These are phyloP conservation scores for Globisporangium mamillatum DNA, from an alignment of 352 stramenopile species.

Conservation along the genomic window DNA sequence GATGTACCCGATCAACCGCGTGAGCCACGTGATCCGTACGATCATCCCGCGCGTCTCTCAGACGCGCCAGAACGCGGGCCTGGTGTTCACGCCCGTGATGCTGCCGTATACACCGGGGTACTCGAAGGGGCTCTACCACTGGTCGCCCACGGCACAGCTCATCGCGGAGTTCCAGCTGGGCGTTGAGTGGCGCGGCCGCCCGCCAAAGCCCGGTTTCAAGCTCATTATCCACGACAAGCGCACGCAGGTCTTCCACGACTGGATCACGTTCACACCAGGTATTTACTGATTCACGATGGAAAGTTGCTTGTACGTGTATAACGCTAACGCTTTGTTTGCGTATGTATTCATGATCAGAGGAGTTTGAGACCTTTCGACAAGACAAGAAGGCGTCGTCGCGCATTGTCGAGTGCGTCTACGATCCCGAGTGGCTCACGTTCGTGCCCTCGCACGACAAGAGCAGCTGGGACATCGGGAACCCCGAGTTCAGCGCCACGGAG, in stretches of 20 bases:
- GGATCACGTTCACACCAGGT: conserved; percentile 83
- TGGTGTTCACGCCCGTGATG: conserved; percentile 78
- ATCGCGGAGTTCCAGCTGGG: conserved; percentile 77
- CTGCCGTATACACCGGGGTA: conserved; percentile 78
- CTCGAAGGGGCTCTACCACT: conserved; percentile 73
- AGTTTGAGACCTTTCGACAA: conserved; percentile 73
- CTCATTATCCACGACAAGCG: conserved; percentile 83
- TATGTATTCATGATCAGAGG: conserved; percentile 28
- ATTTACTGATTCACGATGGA: neutral
- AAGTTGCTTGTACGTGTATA: neutral
- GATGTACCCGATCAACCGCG: conserved; percentile 79
- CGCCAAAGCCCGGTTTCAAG: conserved; percentile 81
- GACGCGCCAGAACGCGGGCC: conserved; percentile 72
- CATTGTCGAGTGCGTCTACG: conserved; percentile 83
- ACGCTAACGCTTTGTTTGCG: neutral
- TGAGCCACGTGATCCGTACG: conserved; percentile 74
- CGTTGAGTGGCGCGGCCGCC: conserved; percentile 76
- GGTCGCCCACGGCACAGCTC: conserved; percentile 53
- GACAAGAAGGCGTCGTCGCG: conserved; percentile 84
- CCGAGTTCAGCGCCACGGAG: conserved; percentile 66
- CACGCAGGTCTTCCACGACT: conserved; percentile 84
- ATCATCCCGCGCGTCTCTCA: conserved; percentile 69
- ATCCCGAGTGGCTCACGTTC: conserved; percentile 78
- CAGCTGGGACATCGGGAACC: conserved; percentile 60
- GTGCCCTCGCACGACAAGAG: conserved; percentile 84